Percentiles rank a stretch among this genome's conserved stretches.
These are phyloP conservation scores for Alopecurus myosuroides DNA, from an alignment of 176 grass and related monocot genomes.

Conservation along the genomic window DNA sequence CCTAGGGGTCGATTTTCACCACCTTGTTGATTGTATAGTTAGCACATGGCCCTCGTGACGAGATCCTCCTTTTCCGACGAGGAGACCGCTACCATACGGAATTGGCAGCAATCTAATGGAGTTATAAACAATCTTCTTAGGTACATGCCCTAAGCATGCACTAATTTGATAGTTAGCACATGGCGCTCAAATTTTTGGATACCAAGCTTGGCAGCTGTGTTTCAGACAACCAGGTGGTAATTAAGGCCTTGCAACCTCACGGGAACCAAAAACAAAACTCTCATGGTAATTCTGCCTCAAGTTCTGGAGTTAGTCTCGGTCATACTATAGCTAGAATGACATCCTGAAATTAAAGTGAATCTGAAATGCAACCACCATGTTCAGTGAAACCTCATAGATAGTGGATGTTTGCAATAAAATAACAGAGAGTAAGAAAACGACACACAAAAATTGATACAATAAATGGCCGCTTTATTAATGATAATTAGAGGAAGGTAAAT, in stretches of 20 bases:
- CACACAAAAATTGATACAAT: background rate
- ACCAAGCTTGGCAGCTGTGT: background rate
- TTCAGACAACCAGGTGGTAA: background rate
- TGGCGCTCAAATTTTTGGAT: too few species aligned
- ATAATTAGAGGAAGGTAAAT: background rate
- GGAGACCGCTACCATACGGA: too few species aligned
- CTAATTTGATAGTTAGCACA: too few species aligned
- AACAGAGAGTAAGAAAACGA: background rate
- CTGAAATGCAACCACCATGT: background rate
- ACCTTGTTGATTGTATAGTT: too few species aligned
- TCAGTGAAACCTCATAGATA: background rate
- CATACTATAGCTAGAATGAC: background rate
- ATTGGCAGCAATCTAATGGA: too few species aligned
- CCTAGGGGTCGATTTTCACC: too few species aligned
- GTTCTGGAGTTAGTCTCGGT: background rate
- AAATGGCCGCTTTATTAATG: background rate
- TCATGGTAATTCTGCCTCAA: background rate
- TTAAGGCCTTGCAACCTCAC: background rate
- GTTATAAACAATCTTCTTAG: too few species aligned
- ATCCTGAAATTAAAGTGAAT: background rate
- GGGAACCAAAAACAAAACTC: background rate
- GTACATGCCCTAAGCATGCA: too few species aligned
- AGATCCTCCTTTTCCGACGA: too few species aligned
- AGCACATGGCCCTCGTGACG: too few species aligned
- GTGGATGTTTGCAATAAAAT: background rate